Conservation (phyloP, 176 grass and related monocot species). For the Ensete glaucum region DNA sequence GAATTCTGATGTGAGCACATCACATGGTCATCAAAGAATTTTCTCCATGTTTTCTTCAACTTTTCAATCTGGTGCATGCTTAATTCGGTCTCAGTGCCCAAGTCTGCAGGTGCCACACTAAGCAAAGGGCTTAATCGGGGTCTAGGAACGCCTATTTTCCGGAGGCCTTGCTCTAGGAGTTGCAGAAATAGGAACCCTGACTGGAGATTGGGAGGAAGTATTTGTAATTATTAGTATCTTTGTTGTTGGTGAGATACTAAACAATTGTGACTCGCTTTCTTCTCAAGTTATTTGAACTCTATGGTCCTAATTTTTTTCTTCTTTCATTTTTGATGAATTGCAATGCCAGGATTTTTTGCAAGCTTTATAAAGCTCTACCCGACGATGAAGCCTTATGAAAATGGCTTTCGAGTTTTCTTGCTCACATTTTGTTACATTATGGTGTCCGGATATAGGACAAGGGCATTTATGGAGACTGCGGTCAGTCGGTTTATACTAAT, state of each 20-base stretch:
- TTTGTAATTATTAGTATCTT: conserved; percentile 63
- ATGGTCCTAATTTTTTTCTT: background rate
- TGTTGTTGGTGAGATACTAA: conserved; percentile 45
- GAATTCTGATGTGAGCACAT: background rate
- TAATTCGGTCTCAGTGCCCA: background rate
- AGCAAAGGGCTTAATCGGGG: conserved; percentile 90
- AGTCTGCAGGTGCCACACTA: conserved; percentile 65
- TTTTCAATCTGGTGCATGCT: background rate
- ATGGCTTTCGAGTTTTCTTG: conserved; percentile 90
- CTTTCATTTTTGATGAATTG: conserved; percentile 10
- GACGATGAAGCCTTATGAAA: conserved; percentile 82
- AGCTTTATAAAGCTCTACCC: conserved; percentile 71
- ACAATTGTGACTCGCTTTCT: background rate
- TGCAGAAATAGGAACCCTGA: conserved; percentile 54
- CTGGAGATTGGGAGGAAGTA: conserved; percentile 58
- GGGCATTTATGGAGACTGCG: conserved; percentile 50
- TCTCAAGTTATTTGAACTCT: conserved; percentile 1
- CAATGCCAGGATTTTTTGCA: conserved; percentile 46
- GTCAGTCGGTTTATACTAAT: conserved; percentile 80
- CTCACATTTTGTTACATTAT: conserved; percentile 88
- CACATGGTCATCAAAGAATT: background rate
- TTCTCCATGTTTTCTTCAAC: background rate
- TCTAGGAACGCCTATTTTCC: conserved; percentile 60
- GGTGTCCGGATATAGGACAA: conserved; percentile 77
- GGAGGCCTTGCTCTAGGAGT: conserved; percentile 75